Percentiles rank a stretch among this genome's conserved stretches.
phyloP scores from a whole-genome alignment of 169 alveolate genomes.

The Eimeria brunetti region DNA sequence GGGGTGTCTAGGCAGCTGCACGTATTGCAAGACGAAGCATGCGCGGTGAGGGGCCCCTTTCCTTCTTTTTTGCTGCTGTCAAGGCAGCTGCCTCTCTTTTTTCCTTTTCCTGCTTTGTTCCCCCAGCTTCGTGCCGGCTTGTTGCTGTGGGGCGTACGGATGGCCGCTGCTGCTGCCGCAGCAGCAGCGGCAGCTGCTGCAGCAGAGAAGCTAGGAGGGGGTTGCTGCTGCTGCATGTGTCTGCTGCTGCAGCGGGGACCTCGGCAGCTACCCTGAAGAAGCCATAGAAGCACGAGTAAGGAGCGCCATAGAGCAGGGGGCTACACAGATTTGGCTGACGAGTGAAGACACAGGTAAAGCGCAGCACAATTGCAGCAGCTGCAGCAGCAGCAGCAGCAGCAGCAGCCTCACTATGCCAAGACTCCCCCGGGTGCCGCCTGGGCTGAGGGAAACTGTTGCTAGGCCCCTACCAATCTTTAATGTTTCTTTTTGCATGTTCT shows the following conservation, averaged over 20 bases:
- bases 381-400: too few relatives aligned
- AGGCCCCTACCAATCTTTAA: background rate
- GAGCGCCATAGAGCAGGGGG: conserved; percentile 92
- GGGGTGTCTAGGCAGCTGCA: conserved; percentile 99
- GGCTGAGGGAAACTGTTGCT: background rate
- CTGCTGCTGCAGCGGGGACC: conserved; percentile 93
- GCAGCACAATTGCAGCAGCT: background rate
- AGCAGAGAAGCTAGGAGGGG: background rate
- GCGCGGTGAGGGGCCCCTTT: conserved; percentile 86
- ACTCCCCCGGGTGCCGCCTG: background rate
- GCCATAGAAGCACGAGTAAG: conserved; percentile 94
- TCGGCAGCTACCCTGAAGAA: conserved; percentile 95
- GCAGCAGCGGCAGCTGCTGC: background rate
- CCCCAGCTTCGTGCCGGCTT: background rate
- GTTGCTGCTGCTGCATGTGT: background rate
- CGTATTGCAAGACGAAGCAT: conserved; percentile 99
- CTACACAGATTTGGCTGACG: conserved; percentile 98
- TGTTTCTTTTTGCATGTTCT: background rate
- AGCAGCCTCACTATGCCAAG: too few relatives aligned
- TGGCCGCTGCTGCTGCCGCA: background rate
- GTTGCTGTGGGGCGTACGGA: background rate
- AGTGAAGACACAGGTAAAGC: conserved; percentile 96
- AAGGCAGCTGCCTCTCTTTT: background rate
- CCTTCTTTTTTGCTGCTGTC: background rate
- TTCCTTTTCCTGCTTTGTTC: background rate